Evolutionary conservation across 176 grass and related monocot genomes (phyloP).

Genomic region (Triticum urartu): DNA sequence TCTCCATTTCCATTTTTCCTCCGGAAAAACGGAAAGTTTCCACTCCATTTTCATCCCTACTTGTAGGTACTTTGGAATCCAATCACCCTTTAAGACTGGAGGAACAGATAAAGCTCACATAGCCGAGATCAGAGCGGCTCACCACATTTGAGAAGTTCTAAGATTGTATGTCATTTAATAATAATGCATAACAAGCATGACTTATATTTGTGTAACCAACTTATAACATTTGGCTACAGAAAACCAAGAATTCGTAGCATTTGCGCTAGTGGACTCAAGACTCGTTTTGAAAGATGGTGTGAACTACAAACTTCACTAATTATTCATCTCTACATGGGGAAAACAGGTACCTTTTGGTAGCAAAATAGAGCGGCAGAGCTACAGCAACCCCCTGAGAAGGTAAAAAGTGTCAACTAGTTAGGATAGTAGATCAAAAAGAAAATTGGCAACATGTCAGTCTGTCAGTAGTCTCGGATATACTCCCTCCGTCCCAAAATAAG

Average conservation of each 20-base stretch:
- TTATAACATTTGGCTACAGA: conserved; percentile 2
- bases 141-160: neutral
- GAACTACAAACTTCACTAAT: neutral
- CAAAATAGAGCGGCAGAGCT: conserved; percentile 97
- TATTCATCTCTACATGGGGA: conserved; percentile 16
- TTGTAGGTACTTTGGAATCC: neutral
- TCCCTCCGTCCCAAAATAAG: too few relatives aligned
- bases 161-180: neutral
- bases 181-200: neutral
- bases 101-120: conserved; percentile 6
- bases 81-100: neutral
- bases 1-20: too few relatives aligned
- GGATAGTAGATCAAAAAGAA: neutral
- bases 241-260: neutral
- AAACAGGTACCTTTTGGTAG: conserved; percentile 78
- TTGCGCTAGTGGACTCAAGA: neutral
- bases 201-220: conserved; percentile 1
- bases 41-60: too few relatives aligned
- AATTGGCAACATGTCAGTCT: neutral
- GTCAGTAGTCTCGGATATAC: neutral
- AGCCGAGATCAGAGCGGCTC: neutral
- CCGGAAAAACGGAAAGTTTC: too few relatives aligned
- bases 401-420: conserved; percentile 20
- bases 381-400: conserved; percentile 87
- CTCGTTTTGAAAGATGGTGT: neutral